Evolutionary conservation across 2,329 filamentous ascomycete species (phyloP), one percentile per base, ranked within the genome.

Genomic region (Sphaerostilbella broomeana): DNA sequence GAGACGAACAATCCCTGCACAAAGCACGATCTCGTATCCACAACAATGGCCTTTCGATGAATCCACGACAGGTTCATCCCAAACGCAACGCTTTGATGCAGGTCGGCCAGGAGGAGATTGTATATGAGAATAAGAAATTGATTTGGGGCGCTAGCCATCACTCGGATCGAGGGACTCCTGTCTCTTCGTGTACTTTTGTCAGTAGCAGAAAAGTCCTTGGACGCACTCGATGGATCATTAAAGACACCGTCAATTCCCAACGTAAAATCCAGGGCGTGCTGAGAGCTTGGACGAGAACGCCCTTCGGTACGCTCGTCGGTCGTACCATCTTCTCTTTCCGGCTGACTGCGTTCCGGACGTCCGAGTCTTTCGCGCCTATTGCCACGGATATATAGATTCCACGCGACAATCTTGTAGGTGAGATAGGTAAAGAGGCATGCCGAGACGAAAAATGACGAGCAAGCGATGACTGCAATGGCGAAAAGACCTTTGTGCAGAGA

Each of bases 121-220:
- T 82, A 75, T 42, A 85, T 80, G 4, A 86, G 66, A 0, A 85
- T 64, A 19, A 84, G 68, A 51, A 84, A 82, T 56, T 85, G 81
- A 47, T 84, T 84, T 0, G 70, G 70, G 5, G 65, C 61, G 15
- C 62, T 58, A 26, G 54, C 57, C 18, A 54, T 35, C 10, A 52
- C 50, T n/a, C 33, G 38, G 10, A 42, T 28, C 9, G 41, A 26
- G 1, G 41, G 41, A 28, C 32, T 17, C 7, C 12, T 20, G 6
- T 35, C 27, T 7, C 31, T 24, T 18, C 36, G 26, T 4, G 21
- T 25, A 3, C n/a, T 19, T 4, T 42, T 35, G 2, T 19, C 38
- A 12, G 29, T 27, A 6, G 37, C 13, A 16, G 35, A 34, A 12
- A 17, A 15, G 29, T 39, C 8, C 12, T 41, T 35, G 20, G 35